Conservation (phyloP, 257 asterid species). For the Sherardia arvensis region DNA sequence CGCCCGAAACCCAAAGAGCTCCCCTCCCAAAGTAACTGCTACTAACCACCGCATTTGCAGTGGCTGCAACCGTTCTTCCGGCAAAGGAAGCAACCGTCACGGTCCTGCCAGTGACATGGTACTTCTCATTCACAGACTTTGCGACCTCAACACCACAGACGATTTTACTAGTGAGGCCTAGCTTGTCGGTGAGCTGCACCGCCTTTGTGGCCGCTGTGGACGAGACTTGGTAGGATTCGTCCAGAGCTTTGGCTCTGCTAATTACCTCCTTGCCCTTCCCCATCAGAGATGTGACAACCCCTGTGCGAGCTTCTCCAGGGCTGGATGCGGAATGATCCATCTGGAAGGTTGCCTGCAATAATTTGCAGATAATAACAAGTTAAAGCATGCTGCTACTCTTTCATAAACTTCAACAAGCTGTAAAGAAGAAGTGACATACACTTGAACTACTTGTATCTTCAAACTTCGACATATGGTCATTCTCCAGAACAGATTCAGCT, state of each 20-base stretch:
- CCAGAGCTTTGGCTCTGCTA: conserved; percentile 53
- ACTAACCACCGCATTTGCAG: conserved; percentile 41
- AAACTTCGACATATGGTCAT: conserved; percentile 1
- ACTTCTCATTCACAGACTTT: conserved; percentile 38
- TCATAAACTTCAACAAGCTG: conserved; percentile 1
- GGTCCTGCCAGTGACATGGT: conserved; percentile 33
- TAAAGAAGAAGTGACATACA: conserved; percentile 15
- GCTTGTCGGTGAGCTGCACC: conserved; percentile 37
- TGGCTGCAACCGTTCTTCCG: conserved; percentile 37
- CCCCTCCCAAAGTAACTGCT: conserved; percentile 50
- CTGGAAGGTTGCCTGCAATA: conserved; percentile 20
- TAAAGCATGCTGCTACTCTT: not conserved
- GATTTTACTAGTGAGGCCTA: conserved; percentile 48
- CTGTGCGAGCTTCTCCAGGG: conserved; percentile 48
- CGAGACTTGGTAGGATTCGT: conserved; percentile 41
- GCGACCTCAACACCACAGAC: conserved; percentile 28
- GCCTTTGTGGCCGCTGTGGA: conserved; percentile 45
- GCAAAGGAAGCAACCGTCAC: conserved; percentile 33
- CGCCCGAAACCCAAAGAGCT: conserved; percentile 49
- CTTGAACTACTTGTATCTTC: conserved; percentile 14
- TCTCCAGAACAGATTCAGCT: conserved; percentile 15
- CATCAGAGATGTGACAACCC: conserved; percentile 42
- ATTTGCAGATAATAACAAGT: not conserved
- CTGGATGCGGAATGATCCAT: conserved; percentile 27
- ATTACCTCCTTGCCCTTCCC: conserved; percentile 54